Conservation (phyloP, 176 grass and related monocot species). For the Chrysopogon serrulatus region DNA sequence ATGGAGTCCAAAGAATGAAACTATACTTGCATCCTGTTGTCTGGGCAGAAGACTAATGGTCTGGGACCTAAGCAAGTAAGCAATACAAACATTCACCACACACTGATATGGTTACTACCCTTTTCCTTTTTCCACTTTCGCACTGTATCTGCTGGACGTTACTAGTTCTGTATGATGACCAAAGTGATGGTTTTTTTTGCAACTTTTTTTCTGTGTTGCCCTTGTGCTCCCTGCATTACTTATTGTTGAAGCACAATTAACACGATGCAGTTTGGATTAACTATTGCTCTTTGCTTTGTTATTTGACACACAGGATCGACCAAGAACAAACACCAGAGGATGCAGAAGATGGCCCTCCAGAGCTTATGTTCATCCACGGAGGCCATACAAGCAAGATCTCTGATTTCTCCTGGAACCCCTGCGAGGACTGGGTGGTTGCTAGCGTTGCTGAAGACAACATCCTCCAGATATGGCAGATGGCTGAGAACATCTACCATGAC, state of each 20-base stretch:
- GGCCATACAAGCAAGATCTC: constrained; percentile 99
- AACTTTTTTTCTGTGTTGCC: not conserved
- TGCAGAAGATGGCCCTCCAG: constrained; percentile 85
- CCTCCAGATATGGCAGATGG: constrained; percentile 99
- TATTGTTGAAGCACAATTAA: not conserved
- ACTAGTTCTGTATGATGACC: not conserved
- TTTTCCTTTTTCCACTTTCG: not conserved
- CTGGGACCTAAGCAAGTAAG: constrained; percentile 97
- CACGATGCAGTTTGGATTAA: not conserved
- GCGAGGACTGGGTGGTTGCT: constrained; percentile 90
- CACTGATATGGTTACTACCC: not conserved
- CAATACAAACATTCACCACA: not conserved
- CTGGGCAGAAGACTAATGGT: constrained; percentile 95
- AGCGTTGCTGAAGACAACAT: constrained; percentile 98
- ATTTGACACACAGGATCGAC: constrained; percentile 70
- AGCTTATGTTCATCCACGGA: constrained; percentile 93
- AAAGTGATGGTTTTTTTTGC: not conserved
- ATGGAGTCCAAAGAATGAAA: constrained; percentile 98
- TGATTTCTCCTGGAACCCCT: constrained; percentile 94
- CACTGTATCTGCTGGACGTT: not conserved
- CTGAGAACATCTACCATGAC: constrained; percentile 97
- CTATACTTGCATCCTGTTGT: constrained; percentile 95
- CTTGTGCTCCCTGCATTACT: not conserved
- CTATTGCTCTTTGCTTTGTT: not conserved
- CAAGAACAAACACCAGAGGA: constrained; percentile 91